These are phyloP conservation scores for Cladochytrium tenue DNA, from an alignment of 371 early-diverging fungal genomes.

Conservation along the genomic window DNA sequence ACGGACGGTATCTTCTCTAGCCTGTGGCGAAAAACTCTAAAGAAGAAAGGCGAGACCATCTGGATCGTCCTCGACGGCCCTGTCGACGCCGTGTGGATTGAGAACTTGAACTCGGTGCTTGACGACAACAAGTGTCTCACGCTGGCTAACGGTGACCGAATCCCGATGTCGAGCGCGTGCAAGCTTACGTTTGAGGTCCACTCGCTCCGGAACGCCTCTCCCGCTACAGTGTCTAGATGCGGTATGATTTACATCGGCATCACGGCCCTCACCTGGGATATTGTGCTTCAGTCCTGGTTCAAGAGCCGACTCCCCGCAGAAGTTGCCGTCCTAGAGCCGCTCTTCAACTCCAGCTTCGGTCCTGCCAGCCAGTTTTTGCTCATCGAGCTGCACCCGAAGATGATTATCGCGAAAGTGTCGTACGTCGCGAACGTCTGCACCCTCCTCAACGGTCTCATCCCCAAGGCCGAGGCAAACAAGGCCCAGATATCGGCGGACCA, in stretches of 20 bases:
- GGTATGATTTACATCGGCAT: slow-evolving; percentile 71
- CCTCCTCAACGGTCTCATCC: slow-evolving; percentile 57
- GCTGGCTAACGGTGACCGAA: slow-evolving; percentile 68
- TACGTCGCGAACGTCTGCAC: slow-evolving; percentile 54
- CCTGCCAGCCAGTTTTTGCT: slow-evolving; percentile 37
- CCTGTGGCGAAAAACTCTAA: slow-evolving; percentile 63
- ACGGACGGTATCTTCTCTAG: slow-evolving; percentile 68
- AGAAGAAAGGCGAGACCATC: slow-evolving; percentile 58
- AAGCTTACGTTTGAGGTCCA: slow-evolving; percentile 67
- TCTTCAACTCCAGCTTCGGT: slow-evolving; percentile 54
- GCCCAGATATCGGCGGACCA: slow-evolving; percentile 46
- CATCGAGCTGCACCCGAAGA: slow-evolving; percentile 60
- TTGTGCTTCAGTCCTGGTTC: slow-evolving; percentile 61
- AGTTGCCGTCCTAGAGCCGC: slow-evolving; percentile 50
- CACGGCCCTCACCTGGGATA: slow-evolving; percentile 62
- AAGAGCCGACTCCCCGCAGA: slow-evolving; percentile 49
- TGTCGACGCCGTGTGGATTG: slow-evolving; percentile 72
- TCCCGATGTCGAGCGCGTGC: slow-evolving; percentile 63
- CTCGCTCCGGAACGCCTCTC: slow-evolving; percentile 57
- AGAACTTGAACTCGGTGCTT: slow-evolving; percentile 68
- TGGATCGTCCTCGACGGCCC: slow-evolving; percentile 72
- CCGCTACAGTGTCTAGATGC: slow-evolving; percentile 66
- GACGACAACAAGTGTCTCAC: slow-evolving; percentile 72
- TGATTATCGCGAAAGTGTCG: slow-evolving; percentile 51
- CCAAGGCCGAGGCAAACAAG: slow-evolving; percentile 54